Conservation (phyloP, 2,329 filamentous ascomycete species). For the Fusarium sp. region DNA sequence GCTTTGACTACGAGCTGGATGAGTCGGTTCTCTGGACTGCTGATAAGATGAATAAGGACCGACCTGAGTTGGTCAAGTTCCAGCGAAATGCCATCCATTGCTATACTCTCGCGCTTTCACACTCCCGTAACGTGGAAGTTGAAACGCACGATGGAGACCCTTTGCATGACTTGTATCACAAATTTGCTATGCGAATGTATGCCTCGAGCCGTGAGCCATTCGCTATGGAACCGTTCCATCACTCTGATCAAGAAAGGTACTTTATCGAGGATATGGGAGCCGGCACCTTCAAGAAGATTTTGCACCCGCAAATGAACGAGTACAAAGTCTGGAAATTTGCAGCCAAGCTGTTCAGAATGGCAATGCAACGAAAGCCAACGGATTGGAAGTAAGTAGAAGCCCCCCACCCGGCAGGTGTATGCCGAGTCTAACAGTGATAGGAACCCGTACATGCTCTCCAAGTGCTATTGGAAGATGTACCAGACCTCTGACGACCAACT, state of each 20-base stretch:
- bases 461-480: slow-evolving; percentile 73
- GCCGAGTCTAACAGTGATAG: slow-evolving; percentile 47
- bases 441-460: slow-evolving; percentile 68
- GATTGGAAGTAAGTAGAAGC: slow-evolving; percentile 63
- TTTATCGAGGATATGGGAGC: slow-evolving; percentile 62
- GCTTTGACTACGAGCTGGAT: slow-evolving; percentile 87
- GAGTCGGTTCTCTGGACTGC: slow-evolving; percentile 89
- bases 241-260: slow-evolving; percentile 65
- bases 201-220: slow-evolving; percentile 70
- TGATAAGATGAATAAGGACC: slow-evolving; percentile 89
- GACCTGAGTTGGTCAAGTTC: slow-evolving; percentile 75
- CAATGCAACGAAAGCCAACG: slow-evolving; percentile 61
- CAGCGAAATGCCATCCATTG: slow-evolving; percentile 87
- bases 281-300: slow-evolving; percentile 61
- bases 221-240: slow-evolving; percentile 69
- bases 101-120: slow-evolving; percentile 69
- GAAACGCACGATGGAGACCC: slow-evolving; percentile 60
- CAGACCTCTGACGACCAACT: slow-evolving; percentile 57
- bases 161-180: slow-evolving; percentile 67
- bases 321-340: slow-evolving; percentile 72
- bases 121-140: slow-evolving; percentile 58
- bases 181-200: slow-evolving; percentile 70
- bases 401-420: too few species aligned
- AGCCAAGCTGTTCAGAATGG: slow-evolving; percentile 64
- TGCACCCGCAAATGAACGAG: slow-evolving; percentile 66